Evolutionary conservation across 179 eudicot genomes (phyloP), one percentile per base, ranked within the genome.

Genomic region (Beta lomatogona): DNA sequence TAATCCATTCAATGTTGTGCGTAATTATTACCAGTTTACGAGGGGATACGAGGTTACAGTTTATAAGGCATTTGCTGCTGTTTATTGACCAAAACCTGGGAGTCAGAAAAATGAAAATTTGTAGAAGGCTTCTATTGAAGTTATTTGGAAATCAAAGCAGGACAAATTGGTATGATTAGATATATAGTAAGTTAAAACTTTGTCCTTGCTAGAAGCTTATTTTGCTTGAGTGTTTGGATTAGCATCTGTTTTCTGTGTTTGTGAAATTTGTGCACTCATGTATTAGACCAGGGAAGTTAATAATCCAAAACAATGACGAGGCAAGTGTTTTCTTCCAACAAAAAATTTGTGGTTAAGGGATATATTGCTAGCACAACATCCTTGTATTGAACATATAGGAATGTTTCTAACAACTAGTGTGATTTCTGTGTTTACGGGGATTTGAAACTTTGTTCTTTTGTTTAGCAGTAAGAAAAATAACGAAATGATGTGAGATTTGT

Each of bases 11-110:
- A 28, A 13, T 67, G 16, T 31, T 66, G 71, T 31, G 21, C 71
- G 15, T 8, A 66, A 66, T 65, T 9, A 13, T 28, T 10, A 5
- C 71, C 9, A 1, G 3, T 10, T 36, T 25, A 14, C 15, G 9
- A 15, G 41, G 44, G 36, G 72, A 66, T 44, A 45, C 91, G 97
- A 97, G 84, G 93, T 89, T 73, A 90, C 96, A 91, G 89, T 81
- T 92, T 95, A 28, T 28, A 28, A 28, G 31, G 41, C 81, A 91
- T 36, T 36, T 81, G 98, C 94, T 74, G 93, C 95, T 28, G 98
- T 93, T 75, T 92, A 88, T 84, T 96, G 98, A 68, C 98, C 97
- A 22, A 91, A 89, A 78, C 93, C 92, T 45, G 99, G 99, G 82
- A 91, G 91, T 8, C 92, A 88, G 88, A 92, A 90, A 85, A 93